Conservation (phyloP, 257 asterid genomes). For the Gentiana macrophylla region DNA sequence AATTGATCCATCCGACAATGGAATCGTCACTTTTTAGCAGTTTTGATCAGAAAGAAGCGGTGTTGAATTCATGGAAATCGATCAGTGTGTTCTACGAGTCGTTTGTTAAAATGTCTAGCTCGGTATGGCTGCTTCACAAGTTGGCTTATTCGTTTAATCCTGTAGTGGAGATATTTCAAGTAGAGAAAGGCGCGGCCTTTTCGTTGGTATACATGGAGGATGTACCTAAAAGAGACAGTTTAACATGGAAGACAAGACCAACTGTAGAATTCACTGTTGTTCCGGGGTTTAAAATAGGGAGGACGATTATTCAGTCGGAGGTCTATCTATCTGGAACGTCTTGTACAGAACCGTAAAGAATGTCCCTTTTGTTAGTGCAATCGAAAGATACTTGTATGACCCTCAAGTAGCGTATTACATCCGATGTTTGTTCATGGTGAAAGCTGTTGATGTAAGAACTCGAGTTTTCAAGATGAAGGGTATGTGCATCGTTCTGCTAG, state of each 20-base stretch:
- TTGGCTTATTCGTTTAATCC: conserved; percentile 69
- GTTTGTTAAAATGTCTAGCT: conserved; percentile 84
- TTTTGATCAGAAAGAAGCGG: conserved; percentile 67
- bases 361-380: no score
- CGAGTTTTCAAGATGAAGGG: conserved; percentile 4
- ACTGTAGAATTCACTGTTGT: conserved; percentile 81
- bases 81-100: conserved; percentile 66
- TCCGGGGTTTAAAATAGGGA: conserved; percentile 83
- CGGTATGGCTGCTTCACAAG: conserved; percentile 88
- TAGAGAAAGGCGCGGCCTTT: conserved; percentile 65
- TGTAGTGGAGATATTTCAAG: conserved; percentile 72
- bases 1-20: conserved; percentile 83
- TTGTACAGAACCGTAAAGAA: conserved; percentile 20
- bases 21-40: conserved; percentile 72
- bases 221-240: conserved; percentile 34
- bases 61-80: conserved; percentile 82
- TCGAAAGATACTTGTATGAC: no score
- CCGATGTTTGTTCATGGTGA: neutral
- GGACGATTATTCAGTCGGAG: conserved; percentile 66
- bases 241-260: conserved; percentile 31
- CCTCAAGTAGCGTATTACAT: neutral
- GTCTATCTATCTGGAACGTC: conserved; percentile 53
- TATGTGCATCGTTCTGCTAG: neutral
- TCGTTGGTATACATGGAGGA: conserved; percentile 88
- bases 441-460: conserved; percentile 8